Evolutionary conservation across 2,329 filamentous ascomycete species (phyloP).

Genomic region (Aureobasidium sp.): DNA sequence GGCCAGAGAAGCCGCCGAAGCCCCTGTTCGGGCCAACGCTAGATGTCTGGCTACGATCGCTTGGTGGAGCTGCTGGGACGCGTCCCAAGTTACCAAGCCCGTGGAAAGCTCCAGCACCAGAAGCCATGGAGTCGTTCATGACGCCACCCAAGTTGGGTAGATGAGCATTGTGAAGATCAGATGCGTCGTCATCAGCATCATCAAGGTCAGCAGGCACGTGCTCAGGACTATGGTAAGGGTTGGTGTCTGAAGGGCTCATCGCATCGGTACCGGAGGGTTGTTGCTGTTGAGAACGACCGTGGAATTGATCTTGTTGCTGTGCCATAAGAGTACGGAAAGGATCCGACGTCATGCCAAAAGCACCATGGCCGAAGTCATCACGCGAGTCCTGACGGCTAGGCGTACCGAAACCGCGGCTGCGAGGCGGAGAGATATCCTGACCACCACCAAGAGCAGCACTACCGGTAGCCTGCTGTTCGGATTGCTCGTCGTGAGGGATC

Average conservation of each 20-base stretch:
- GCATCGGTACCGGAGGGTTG: slow-evolving; percentile 53
- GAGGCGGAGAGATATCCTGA: slow-evolving; percentile 58
- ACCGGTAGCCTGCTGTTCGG: slow-evolving; percentile 58
- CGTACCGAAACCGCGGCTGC: slow-evolving; percentile 35
- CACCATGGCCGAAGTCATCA: slow-evolving; percentile 53
- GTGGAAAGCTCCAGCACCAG: slow-evolving; percentile 24
- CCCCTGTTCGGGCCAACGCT: slow-evolving; percentile 70
- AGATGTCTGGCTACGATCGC: slow-evolving; percentile 88
- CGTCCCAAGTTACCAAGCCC: slow-evolving; percentile 32
- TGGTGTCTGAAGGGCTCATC: slow-evolving; percentile 88
- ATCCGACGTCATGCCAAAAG: slow-evolving; percentile 54
- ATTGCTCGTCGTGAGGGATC: slow-evolving; percentile 44
- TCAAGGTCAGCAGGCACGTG: slow-evolving; percentile 62
- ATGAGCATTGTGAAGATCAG: slow-evolving; percentile 31
- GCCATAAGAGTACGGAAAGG: slow-evolving; percentile 45
- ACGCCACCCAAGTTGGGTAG: slow-evolving; percentile 48
- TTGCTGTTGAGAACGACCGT: slow-evolving; percentile 36
- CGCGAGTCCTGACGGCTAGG: slow-evolving; percentile 43
- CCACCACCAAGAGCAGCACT: slow-evolving; percentile 69
- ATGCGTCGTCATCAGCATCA: slow-evolving; percentile 29
- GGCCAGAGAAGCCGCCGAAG: slow-evolving; percentile 56
- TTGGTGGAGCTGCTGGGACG: slow-evolving; percentile 51
- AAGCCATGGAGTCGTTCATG: slow-evolving; percentile 29
- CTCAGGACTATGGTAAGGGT: slow-evolving; percentile 88
- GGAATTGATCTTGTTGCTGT: slow-evolving; percentile 50